Evolutionary conservation across 441 rosid genomes (phyloP).

Genomic region (Syzygium syzygioides): DNA sequence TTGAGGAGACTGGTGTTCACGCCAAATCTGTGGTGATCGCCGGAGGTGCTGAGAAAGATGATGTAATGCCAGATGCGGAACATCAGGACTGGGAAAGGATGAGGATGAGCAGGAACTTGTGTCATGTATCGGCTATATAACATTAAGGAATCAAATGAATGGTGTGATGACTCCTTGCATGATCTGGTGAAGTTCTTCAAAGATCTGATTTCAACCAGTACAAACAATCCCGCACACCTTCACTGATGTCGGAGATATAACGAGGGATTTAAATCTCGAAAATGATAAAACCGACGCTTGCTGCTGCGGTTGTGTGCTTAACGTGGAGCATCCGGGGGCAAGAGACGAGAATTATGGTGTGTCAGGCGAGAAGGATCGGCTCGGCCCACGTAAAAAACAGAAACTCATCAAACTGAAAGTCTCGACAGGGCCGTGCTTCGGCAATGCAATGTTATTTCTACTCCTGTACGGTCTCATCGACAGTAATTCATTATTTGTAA

Average conservation of each 20-base stretch:
- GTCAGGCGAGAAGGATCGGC: no score
- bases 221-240: not conserved
- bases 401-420: no score
- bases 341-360: no score
- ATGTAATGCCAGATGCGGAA: not conserved
- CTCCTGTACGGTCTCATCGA: not conserved
- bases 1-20: fast-evolving
- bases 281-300: not conserved
- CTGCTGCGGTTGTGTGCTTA: not conserved
- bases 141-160: not conserved
- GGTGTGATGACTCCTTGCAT: not conserved
- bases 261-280: not conserved
- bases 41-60: not conserved
- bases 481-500: not conserved
- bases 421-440: not conserved
- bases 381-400: no score
- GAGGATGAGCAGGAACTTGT: not conserved
- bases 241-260: not conserved
- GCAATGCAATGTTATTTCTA: not conserved
- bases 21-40: not conserved
- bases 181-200: not conserved
- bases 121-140: not conserved
- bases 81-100: not conserved
- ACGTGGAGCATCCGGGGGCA: no score
- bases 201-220: not conserved